Conservation (phyloP, 192 early-diverging fungal genomes). For the Ambispora gerdemannii region DNA sequence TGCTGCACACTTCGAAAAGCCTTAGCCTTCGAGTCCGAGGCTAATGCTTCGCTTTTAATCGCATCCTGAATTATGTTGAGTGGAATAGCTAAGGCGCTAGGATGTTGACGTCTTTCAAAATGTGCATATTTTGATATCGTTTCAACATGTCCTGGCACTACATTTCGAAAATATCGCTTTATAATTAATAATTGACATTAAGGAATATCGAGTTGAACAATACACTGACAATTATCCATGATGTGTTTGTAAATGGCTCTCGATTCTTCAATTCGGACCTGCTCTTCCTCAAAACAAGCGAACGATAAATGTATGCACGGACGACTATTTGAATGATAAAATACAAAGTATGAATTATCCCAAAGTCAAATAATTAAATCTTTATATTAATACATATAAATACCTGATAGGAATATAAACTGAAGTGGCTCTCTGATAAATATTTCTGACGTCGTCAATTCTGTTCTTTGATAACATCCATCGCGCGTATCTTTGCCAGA, state of each 20-base stretch:
- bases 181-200: too few relatives aligned
- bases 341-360: too few relatives aligned
- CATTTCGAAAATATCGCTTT: too few relatives aligned
- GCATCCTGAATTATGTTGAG: constrained; percentile 37
- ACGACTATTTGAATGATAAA: constrained; percentile 24
- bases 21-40: constrained; percentile 47
- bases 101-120: constrained; percentile 60
- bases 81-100: constrained; percentile 39
- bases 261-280: constrained; percentile 53
- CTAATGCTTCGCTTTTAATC: constrained; percentile 36
- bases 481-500: constrained; percentile 67
- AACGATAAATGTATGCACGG: constrained; percentile 54
- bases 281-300: constrained; percentile 64
- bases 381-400: neutral
- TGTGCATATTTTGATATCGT: constrained; percentile 58
- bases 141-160: constrained; percentile 68
- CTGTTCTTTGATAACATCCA: constrained; percentile 50
- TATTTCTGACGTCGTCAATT: constrained; percentile 46
- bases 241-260: constrained; percentile 52
- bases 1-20: constrained; percentile 53
- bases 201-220: too few relatives aligned
- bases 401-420: constrained; percentile 55
- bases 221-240: constrained; percentile 49
- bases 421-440: constrained; percentile 52
- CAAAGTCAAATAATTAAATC: too few relatives aligned